Conservation (phyloP, 805 yeast species). For the Osmozyma mogii region DNA sequence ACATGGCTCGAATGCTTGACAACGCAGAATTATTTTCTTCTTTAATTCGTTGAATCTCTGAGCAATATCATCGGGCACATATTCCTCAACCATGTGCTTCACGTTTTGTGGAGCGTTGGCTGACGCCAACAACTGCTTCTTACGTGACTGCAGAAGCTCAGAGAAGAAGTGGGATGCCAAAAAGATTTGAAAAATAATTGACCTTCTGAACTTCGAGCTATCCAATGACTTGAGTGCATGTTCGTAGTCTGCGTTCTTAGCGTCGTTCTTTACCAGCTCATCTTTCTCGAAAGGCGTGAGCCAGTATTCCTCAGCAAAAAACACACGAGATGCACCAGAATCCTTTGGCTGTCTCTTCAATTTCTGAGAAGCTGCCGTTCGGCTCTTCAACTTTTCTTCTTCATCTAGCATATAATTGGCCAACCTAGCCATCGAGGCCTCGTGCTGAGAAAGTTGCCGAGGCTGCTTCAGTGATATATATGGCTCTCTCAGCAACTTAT, state of each 20-base stretch:
- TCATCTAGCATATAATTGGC: constrained; percentile 22
- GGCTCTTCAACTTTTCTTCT: constrained; percentile 19
- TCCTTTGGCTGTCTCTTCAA: constrained; percentile 10
- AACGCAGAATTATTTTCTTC: constrained; percentile 16
- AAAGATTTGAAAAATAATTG: constrained; percentile 23
- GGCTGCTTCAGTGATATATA: constrained; percentile 19
- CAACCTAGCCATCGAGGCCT: constrained; percentile 21
- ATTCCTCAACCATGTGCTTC: constrained; percentile 31
- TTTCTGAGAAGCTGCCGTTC: constrained; percentile 9
- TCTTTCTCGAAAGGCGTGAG: constrained; percentile 20
- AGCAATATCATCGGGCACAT: constrained; percentile 17
- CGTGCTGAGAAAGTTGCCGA: constrained; percentile 13
- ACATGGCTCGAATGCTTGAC: constrained; percentile 18
- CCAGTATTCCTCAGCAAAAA: constrained; percentile 33
- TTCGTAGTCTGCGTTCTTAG: constrained; percentile 18
- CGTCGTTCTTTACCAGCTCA: constrained; percentile 15
- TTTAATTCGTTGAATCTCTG: constrained; percentile 18
- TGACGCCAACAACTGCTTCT: constrained; percentile 13
- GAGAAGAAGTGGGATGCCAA: constrained; percentile 21
- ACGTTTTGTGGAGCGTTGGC: constrained; percentile 20
- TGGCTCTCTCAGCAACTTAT: constrained; percentile 29
- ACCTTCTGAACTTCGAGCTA: constrained; percentile 18
- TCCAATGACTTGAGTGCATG: constrained; percentile 18
- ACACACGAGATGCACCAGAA: constrained; percentile 15
- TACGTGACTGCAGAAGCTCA: constrained; percentile 20